These are phyloP conservation scores for Calonectria hongkongensis DNA, from an alignment of 2,329 filamentous ascomycete species.

Conservation along the genomic window DNA sequence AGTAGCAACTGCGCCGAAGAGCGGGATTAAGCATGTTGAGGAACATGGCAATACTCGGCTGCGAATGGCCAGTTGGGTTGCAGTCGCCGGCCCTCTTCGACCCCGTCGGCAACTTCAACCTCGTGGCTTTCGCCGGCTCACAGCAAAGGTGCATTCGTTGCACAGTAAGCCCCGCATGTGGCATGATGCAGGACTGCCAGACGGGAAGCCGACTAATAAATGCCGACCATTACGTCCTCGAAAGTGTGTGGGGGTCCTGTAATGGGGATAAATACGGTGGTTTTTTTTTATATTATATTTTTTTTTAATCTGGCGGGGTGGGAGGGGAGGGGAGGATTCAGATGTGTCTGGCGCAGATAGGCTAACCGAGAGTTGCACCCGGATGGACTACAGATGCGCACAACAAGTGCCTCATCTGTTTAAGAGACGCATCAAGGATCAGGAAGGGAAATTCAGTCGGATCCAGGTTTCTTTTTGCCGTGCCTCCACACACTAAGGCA, in stretches of 20 bases:
- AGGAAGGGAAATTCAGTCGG: conserved; percentile 14
- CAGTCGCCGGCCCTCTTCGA: conserved; percentile 9
- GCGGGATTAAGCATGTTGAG: neutral
- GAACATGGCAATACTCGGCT: neutral
- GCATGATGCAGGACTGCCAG: conserved; percentile 17
- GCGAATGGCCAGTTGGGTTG: conserved; percentile 29
- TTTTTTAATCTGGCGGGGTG: neutral
- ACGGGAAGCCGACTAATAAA: neutral
- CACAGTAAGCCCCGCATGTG: conserved; percentile 30
- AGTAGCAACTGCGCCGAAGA: neutral
- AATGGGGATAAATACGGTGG: neutral
- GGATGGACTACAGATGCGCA: neutral
- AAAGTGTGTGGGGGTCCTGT: conserved; percentile 20
- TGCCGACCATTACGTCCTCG: neutral
- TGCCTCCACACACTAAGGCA: neutral
- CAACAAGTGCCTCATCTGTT: conserved; percentile 11
- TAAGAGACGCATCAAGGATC: neutral
- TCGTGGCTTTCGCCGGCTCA: conserved; percentile 20
- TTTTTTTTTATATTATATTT: neutral
- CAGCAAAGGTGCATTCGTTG: conserved; percentile 21
- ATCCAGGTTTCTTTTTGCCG: neutral
- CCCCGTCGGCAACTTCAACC: conserved; percentile 3
- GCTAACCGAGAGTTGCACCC: conserved; percentile 6
- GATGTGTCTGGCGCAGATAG: conserved; percentile 30
- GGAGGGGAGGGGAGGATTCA: neutral